Evolutionary conservation across 2,329 filamentous ascomycete genomes (phyloP).

Genomic region (Fusarium pininemorale): DNA sequence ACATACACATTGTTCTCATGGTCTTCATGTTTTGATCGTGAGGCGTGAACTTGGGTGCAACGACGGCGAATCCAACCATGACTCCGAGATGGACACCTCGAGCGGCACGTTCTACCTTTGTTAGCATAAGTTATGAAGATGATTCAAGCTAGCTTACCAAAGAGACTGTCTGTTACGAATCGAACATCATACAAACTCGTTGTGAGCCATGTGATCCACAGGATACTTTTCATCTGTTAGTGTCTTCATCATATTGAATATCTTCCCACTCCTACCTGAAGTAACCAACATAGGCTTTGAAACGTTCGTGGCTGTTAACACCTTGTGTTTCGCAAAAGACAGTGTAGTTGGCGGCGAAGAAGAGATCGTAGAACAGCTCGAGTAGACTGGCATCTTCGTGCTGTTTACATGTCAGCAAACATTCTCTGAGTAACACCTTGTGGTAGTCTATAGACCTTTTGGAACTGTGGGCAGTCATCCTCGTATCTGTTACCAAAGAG

Average conservation of each 20-base stretch:
- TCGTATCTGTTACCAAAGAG: slow-evolving; percentile 41
- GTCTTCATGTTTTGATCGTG: slow-evolving; percentile 48
- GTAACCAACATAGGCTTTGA: slow-evolving; percentile 50
- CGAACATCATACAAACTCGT: slow-evolving; percentile 72
- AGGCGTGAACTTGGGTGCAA: slow-evolving; percentile 59
- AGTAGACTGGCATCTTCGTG: slow-evolving; percentile 50
- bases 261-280: slow-evolving; percentile 41
- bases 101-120: slow-evolving; percentile 57
- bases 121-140: background rate
- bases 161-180: slow-evolving; percentile 70
- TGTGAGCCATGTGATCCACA: slow-evolving; percentile 76
- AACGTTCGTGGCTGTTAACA: slow-evolving; percentile 45
- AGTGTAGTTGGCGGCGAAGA: slow-evolving; percentile 68
- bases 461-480: slow-evolving; percentile 37
- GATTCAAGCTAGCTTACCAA: slow-evolving; percentile 48
- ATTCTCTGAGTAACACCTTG: accelerated
- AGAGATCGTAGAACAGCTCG: slow-evolving; percentile 52
- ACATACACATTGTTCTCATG: slow-evolving; percentile 54
- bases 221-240: slow-evolving; percentile 50
- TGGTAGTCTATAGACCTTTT: slow-evolving; percentile 29
- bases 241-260: background rate
- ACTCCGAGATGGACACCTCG: slow-evolving; percentile 69
- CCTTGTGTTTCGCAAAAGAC: slow-evolving; percentile 58
- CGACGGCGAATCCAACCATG: slow-evolving; percentile 72
- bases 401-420: slow-evolving; percentile 20